Conservation (phyloP, 805 yeast species). For the Candida peoriensis region DNA sequence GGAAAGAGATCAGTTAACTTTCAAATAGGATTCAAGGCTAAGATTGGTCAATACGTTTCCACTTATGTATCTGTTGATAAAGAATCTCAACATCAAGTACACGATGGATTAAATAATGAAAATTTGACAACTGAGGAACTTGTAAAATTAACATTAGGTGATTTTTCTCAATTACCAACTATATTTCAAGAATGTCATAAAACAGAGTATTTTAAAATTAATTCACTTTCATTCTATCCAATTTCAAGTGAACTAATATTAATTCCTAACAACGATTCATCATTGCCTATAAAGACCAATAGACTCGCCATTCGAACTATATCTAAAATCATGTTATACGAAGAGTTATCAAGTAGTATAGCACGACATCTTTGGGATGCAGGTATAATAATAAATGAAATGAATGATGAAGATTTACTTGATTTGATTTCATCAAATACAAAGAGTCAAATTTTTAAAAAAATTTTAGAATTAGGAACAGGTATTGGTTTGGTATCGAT, state of each 20-base stretch:
- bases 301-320: slow-evolving; percentile 15
- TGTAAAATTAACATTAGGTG: slow-evolving; percentile 9
- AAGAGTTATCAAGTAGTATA: slow-evolving; percentile 35
- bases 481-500: slow-evolving; percentile 38
- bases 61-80: slow-evolving; percentile 10
- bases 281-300: slow-evolving; percentile 16
- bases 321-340: slow-evolving; percentile 17
- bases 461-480: slow-evolving; percentile 36
- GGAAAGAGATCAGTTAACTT: slow-evolving; percentile 20
- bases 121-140: slow-evolving; percentile 9
- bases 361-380: slow-evolving; percentile 42
- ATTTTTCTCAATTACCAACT: slow-evolving; percentile 2
- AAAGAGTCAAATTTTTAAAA: not conserved
- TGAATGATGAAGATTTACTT: slow-evolving; percentile 6
- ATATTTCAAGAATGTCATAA: slow-evolving; percentile 6
- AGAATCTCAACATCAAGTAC: not conserved
- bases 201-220: slow-evolving; percentile 1
- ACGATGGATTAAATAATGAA: slow-evolving; percentile 12
- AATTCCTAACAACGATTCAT: slow-evolving; percentile 9
- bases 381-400: slow-evolving; percentile 23
- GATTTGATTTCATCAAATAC: slow-evolving; percentile 6
- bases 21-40: not conserved
- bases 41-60: slow-evolving; percentile 8
- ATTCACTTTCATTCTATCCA: slow-evolving; percentile 9
- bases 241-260: slow-evolving; percentile 13